Evolutionary conservation across 2,329 filamentous ascomycete species (phyloP).

Genomic region (Sporothrix euskadiensis): DNA sequence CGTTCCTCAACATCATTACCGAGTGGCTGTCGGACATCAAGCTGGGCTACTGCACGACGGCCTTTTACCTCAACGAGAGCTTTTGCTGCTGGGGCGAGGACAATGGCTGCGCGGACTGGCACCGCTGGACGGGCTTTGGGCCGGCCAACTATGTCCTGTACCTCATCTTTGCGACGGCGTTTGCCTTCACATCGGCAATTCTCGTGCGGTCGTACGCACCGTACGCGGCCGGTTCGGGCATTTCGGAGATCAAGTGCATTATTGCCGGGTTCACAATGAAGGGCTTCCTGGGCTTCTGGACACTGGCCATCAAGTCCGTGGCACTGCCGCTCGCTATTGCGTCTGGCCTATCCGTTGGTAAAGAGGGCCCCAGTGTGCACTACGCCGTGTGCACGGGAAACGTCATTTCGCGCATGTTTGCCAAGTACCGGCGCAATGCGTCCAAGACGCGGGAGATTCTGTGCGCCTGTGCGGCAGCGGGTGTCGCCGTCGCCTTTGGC

Average conservation of each 20-base stretch:
- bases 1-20: conserved; percentile 89
- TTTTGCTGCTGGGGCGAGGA: conserved; percentile 99
- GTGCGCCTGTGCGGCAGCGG: conserved; percentile 90
- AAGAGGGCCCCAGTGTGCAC: conserved; percentile 97
- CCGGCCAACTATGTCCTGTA: conserved; percentile 86
- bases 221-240: conserved; percentile 93
- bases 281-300: conserved; percentile 89
- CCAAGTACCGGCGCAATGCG: conserved; percentile 87
- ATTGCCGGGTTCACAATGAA: conserved; percentile 99
- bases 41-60: conserved; percentile 90
- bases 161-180: conserved; percentile 78
- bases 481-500: conserved; percentile 94
- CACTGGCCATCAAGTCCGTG: conserved; percentile 89
- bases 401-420: conserved; percentile 89
- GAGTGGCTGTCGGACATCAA: conserved; percentile 98
- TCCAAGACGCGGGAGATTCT: conserved; percentile 94
- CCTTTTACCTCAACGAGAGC: conserved; percentile 93
- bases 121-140: conserved; percentile 77
- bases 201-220: conserved; percentile 91
- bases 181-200: conserved; percentile 78
- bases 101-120: conserved; percentile 85
- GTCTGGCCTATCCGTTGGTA: conserved; percentile 90
- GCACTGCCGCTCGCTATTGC: conserved; percentile 88
- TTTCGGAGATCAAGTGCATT: conserved; percentile 99
- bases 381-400: conserved; percentile 98